Evolutionary conservation across 352 stramenopile genomes (phyloP), one percentile per base, ranked within the genome.

Genomic region (Phytophthora idaei): DNA sequence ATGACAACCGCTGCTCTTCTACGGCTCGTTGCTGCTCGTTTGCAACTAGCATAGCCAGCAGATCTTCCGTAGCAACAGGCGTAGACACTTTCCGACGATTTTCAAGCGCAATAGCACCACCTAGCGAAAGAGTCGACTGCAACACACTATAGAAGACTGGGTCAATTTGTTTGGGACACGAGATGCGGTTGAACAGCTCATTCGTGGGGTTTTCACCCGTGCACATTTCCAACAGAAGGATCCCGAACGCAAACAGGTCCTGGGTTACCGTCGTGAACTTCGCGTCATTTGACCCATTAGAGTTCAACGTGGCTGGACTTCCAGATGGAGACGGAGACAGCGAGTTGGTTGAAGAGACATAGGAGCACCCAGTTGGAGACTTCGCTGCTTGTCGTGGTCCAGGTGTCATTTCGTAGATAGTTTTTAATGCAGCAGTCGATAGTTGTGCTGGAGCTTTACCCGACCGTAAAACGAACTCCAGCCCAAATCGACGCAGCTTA

Each of bases 151-250:
- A 71, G 29, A 92, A 77, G 2, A 78, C 63, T 2, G 77, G 69
- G 45, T 92, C 80, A 5, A 88, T 37, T 31, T 87, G 83, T 11
- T 73, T 66, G 1, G 73, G 71, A 10, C 72, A 66, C 6, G 80
- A 81, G 12, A 86, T 69, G 3, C 69, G 69, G 42, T 90, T 90
- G 52, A 80, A 78, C 1, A 85, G 48, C 42, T 92, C 85, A 27
- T 54, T 62, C 9, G 61, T 87, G n/a, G 85, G 85, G 6, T 87
- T 84, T 17, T 85, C 71, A 8, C 62, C 29, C 5, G 73, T 71
- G 36, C 80, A 89, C 80, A 93, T 89, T 64, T 93, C 85, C 15
- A 91, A 71, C 0, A 92, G 57, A 31, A 93, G 69, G 28, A 92
- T 68, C 2, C 83, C 85, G 50, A 93, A 92, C 11, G 81, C 78